Evolutionary conservation across 495 filamentous ascomycete species (phyloP).

Genomic region (Xylaria curta): DNA sequence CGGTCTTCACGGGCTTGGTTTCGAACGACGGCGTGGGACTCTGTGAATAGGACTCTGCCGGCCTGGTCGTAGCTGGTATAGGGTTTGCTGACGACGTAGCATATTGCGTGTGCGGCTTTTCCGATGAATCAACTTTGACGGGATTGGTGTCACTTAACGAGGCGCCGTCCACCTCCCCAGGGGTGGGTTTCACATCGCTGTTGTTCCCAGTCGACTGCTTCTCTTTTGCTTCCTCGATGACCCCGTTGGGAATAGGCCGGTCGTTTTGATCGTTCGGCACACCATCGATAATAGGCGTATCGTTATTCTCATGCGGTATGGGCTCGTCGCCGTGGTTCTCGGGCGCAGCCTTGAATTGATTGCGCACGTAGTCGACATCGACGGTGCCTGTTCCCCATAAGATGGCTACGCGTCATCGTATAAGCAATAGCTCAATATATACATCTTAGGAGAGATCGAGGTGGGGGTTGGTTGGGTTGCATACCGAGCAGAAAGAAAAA

Average conservation of each 20-base stretch:
- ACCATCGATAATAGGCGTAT: constrained; percentile 26
- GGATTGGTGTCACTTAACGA: not conserved
- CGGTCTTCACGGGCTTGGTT: not conserved
- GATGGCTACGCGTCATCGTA: constrained; percentile 15
- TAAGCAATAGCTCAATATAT: constrained; percentile 10
- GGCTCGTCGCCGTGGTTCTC: constrained; percentile 18
- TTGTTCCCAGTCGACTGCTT: constrained; percentile 8
- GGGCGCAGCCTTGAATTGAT: not conserved
- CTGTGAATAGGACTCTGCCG: not conserved
- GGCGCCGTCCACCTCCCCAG: not conserved
- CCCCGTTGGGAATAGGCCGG: constrained; percentile 20
- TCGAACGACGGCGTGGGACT: constrained; percentile 2
- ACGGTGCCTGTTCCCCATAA: constrained; percentile 27
- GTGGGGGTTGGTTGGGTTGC: not conserved
- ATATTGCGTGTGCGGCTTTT: not conserved
- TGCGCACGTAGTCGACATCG: constrained; percentile 27
- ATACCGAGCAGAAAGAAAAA: constrained; percentile 25
- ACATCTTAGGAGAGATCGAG: not conserved
- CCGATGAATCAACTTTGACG: not conserved
- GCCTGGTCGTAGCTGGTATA: not conserved
- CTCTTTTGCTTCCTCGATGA: constrained; percentile 16
- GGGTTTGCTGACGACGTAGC: not conserved
- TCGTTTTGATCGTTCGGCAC: constrained; percentile 27
- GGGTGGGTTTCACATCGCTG: not conserved
- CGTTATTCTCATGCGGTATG: not conserved